phyloP scores from a whole-genome alignment of 2,329 filamentous ascomycete genomes.

The Colletotrichum phormii region DNA sequence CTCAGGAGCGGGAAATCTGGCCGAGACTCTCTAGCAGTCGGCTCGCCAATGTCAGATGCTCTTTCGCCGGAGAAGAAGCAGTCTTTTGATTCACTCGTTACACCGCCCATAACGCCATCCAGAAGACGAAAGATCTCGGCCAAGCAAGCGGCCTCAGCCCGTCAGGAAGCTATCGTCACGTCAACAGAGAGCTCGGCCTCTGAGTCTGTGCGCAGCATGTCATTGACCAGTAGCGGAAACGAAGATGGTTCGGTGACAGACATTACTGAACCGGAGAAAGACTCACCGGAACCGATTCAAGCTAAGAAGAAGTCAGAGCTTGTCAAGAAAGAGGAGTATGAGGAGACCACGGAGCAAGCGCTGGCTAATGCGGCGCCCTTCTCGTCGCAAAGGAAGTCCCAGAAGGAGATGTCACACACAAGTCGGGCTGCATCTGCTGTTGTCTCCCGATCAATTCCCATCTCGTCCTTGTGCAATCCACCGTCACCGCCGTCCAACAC shows the following conservation, averaged over 20 bases:
- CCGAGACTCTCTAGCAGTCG: slow-evolving; percentile 35
- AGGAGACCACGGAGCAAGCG: slow-evolving; percentile 34
- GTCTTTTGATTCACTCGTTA: slow-evolving; percentile 57
- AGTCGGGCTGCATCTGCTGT: slow-evolving; percentile 6
- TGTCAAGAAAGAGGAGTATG: slow-evolving; percentile 49
- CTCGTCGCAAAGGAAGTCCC: background rate
- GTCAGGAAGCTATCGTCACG: slow-evolving; percentile 40
- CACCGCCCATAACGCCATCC: slow-evolving; percentile 66
- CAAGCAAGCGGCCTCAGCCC: slow-evolving; percentile 39
- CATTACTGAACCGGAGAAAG: slow-evolving; percentile 62
- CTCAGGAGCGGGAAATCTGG: slow-evolving; percentile 40
- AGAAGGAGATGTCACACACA: background rate
- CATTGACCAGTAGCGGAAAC: slow-evolving; percentile 47
- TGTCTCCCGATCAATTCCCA: slow-evolving; percentile 28
- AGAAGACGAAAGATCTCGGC: slow-evolving; percentile 58
- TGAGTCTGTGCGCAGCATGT: slow-evolving; percentile 43
- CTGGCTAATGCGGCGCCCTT: slow-evolving; percentile 36
- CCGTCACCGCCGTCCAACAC: slow-evolving; percentile 25
- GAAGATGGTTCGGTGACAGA: slow-evolving; percentile 53
- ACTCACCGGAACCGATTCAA: slow-evolving; percentile 53
- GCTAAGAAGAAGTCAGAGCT: slow-evolving; percentile 45
- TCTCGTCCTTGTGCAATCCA: slow-evolving; percentile 33
- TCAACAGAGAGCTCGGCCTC: slow-evolving; percentile 54
- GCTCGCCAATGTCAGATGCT: slow-evolving; percentile 46
- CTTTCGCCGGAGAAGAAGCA: slow-evolving; percentile 48